Evolutionary conservation across 805 yeast genomes (phyloP), one percentile per base, ranked within the genome.

Genomic region (Candida adriatica): DNA sequence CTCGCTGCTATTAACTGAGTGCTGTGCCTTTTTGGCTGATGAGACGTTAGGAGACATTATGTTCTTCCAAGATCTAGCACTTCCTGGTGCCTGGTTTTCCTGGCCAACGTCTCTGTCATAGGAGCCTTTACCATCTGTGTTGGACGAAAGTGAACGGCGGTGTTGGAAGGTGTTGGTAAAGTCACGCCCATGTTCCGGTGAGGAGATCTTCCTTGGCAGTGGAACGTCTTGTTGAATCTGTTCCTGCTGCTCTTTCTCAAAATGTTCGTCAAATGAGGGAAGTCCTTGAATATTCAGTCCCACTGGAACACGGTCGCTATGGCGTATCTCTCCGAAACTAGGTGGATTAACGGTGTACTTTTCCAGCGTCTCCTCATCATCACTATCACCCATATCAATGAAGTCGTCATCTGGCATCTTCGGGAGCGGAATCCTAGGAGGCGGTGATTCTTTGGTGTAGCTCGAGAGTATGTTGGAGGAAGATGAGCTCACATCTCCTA

Each of bases 401-500:
- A 36, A 40, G 26, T 35, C 47, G n/a, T 27, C 37, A 20, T 22
- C 38, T 4, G 46, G 43, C 13, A 38, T 17, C 16, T 30, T 28
- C 18, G 50, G 46, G 10, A 41, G 41, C 8, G 42, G 36, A 6
- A 38, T 16, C 13, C 27, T 26, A 15, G 48, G 53, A 3, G 48
- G 48, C 17, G 54, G 49, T 8, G 49, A 45, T 4, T 41, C 41
- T 18, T 39, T 45, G 9, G 43, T 34, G 30, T 49, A 48, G 20
- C 38, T 44, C 13, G 51, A 41, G 4, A 49, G 20, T 8, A 47
- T 42, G 26, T 47, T 50, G 20, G 53, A 46, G 10, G 51, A 46
- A 8, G 41, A 35, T 3, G 52, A 44, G 9, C 50, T 43, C 9
- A 41, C 11, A n/a, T 35, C 35, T 14, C 45, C 53, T 13, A 49